A percentile compares a stretch with the other conserved stretches of the same genome.
Conservation (phyloP, 306 rosid genomes). For the Cyamopsis tetragonoloba region DNA sequence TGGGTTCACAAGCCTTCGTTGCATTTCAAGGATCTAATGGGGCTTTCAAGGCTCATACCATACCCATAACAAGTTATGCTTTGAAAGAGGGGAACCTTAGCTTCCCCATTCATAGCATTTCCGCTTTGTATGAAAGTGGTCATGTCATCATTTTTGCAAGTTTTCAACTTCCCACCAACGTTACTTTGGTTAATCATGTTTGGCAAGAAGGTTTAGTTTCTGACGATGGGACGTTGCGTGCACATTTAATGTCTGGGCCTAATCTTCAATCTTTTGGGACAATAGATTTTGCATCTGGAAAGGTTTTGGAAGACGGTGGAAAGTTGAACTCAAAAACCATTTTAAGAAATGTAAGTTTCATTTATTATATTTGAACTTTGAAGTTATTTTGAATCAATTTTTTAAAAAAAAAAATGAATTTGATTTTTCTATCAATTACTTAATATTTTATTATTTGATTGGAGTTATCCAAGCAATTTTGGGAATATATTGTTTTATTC, state of each 20-base stretch:
- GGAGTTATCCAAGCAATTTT: no score
- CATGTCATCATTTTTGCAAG: constrained; percentile 19
- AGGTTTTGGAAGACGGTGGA: neutral
- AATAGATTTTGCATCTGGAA: constrained; percentile 19
- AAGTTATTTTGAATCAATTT: no score
- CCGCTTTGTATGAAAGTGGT: neutral
- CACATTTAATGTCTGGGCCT: constrained; percentile 2
- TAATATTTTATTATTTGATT: no score
- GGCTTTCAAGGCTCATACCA: constrained; percentile 8
- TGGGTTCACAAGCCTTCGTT: constrained; percentile 34
- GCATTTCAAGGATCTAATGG: constrained; percentile 22
- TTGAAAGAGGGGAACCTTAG: constrained; percentile 19
- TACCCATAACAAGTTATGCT: neutral
- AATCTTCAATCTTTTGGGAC: constrained; percentile 26
- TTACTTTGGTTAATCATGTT: neutral
- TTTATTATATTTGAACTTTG: no score
- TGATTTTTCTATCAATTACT: no score
- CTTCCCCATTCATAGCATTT: constrained; percentile 23
- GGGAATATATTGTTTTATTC: no score
- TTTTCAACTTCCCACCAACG: constrained; percentile 18
- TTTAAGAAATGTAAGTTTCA: constrained; percentile 16
- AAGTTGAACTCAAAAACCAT: neutral
- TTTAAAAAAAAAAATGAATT: no score
- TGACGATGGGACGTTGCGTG: neutral
- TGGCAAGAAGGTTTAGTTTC: constrained; percentile 39